These are phyloP conservation scores for Coelastrella sp. DNA, from an alignment of 139 green algal genomes.

Conservation along the genomic window DNA sequence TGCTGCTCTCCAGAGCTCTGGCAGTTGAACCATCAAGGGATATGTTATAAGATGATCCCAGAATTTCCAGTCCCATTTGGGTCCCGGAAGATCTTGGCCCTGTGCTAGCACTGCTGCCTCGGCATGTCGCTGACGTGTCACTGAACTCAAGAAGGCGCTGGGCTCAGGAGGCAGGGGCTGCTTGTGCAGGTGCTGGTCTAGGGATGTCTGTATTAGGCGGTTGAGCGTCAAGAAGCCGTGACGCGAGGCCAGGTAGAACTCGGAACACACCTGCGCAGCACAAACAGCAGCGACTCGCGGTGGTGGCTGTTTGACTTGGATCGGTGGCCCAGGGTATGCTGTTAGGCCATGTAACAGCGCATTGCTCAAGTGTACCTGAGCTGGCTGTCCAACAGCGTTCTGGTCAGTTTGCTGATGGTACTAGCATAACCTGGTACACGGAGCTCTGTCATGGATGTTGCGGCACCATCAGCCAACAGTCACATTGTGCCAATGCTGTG, in stretches of 20 bases:
- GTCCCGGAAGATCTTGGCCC: not conserved
- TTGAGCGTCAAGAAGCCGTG: not conserved
- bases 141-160: not conserved
- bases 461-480: too few species aligned
- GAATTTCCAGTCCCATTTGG: not conserved
- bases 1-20: not conserved
- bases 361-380: too few species aligned
- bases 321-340: too few species aligned
- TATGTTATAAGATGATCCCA: not conserved
- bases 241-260: not conserved
- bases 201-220: not conserved
- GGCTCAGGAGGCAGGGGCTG: not conserved
- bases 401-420: too few species aligned
- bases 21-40: not conserved
- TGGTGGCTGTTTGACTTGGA: too few species aligned
- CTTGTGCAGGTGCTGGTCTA: not conserved
- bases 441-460: too few species aligned
- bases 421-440: too few species aligned
- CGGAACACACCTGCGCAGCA: not conserved
- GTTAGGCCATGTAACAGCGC: too few species aligned
- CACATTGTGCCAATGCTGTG: too few species aligned
- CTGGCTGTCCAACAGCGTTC: too few species aligned
- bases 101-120: not conserved
- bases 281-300: not conserved
- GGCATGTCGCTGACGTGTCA: not conserved